Conservation (phyloP, 495 filamentous ascomycete genomes). For the Podospora conica region DNA sequence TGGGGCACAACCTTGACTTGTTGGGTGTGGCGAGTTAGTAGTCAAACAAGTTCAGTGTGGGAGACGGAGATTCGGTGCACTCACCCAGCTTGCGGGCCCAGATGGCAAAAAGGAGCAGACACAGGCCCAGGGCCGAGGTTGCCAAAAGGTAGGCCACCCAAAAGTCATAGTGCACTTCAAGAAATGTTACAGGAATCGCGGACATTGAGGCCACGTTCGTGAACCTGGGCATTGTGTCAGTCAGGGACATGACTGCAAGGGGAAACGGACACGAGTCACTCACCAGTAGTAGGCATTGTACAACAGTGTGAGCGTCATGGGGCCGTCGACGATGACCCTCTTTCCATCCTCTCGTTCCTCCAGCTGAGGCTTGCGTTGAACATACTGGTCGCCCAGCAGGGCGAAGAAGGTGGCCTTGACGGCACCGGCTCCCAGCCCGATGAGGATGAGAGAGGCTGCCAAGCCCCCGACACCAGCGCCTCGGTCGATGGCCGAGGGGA, state of each 20-base stretch:
- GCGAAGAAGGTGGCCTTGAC: constrained; percentile 50
- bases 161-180: constrained; percentile 44
- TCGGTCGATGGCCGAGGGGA: constrained; percentile 43
- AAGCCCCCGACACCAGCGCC: constrained; percentile 40
- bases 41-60: constrained; percentile 4
- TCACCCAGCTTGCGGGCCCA: constrained; percentile 22
- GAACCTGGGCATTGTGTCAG: constrained; percentile 19
- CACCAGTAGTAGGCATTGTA: constrained; percentile 50
- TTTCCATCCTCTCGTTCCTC: constrained; percentile 32
- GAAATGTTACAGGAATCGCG: constrained; percentile 38
- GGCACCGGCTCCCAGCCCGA: constrained; percentile 46
- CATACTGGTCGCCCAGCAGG: constrained; percentile 45
- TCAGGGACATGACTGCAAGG: not conserved
- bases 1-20: constrained; percentile 37
- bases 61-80: not conserved
- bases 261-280: constrained; percentile 7
- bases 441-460: constrained; percentile 36
- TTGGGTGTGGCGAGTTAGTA: constrained; percentile 19
- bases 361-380: constrained; percentile 27
- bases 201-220: constrained; percentile 46
- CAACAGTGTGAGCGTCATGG: constrained; percentile 42
- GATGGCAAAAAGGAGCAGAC: constrained; percentile 29
- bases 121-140: constrained; percentile 36
- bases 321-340: constrained; percentile 36
- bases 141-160: constrained; percentile 44